Conservation (phyloP, 768 basidiomycete species). For the Boletus coccyginus region DNA sequence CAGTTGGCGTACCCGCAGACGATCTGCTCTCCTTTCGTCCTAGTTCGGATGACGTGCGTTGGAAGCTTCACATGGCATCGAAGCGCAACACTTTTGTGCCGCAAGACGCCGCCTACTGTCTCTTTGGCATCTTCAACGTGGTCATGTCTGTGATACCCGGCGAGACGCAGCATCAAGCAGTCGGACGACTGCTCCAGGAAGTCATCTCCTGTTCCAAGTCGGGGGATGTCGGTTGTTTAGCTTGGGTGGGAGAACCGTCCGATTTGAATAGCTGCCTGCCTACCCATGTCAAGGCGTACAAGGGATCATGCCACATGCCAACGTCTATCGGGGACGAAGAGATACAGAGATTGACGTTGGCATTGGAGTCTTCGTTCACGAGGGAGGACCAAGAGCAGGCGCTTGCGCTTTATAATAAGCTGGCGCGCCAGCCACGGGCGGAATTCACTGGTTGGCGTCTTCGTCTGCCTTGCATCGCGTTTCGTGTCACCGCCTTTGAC, state of each 20-base stretch:
- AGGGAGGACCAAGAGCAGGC: neutral
- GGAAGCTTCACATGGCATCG: slow-evolving; percentile 11
- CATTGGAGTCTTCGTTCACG: neutral
- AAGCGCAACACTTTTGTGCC: neutral
- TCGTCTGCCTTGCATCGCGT: slow-evolving; percentile 1
- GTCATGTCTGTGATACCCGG: neutral
- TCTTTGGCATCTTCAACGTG: slow-evolving; percentile 4
- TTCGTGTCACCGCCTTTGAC: neutral
- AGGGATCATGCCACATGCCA: neutral
- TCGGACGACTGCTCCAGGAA: slow-evolving; percentile 4
- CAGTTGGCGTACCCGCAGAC: neutral
- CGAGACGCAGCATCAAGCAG: neutral
- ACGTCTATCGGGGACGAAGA: neutral
- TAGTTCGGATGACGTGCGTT: neutral
- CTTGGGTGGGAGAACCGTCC: slow-evolving; percentile 2
- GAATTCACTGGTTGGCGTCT: neutral
- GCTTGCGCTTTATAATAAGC: neutral
- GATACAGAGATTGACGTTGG: neutral
- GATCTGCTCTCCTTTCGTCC: slow-evolving; percentile 2
- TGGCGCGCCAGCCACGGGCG: neutral
- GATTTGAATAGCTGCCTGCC: slow-evolving; percentile 1
- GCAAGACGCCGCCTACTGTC: slow-evolving; percentile 3
- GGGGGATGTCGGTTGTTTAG: neutral
- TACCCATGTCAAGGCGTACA: neutral
- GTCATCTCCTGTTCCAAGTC: slow-evolving; percentile 2